Base-by-base conservation (phyloP, 2,329 filamentous ascomycete species). In the Aspergillus piperis region DNA sequence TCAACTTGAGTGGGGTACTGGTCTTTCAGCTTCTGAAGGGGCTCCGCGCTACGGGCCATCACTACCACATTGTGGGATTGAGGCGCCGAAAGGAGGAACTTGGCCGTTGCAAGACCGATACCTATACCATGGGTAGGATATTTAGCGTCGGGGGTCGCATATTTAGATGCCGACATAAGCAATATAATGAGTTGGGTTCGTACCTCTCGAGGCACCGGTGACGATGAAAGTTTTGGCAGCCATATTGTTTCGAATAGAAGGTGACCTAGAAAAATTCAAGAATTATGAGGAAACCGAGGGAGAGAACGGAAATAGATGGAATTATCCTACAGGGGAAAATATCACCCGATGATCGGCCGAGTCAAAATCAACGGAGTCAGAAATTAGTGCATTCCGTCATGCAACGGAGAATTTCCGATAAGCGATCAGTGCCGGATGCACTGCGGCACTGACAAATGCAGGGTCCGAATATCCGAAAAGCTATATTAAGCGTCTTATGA, bases 201-300 rank as follows among this genome's bases (percentile, higher is more conserved):
- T 68, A 83, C 86, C 86, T 77, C 85, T 79, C 2, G 86, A 88
- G 60, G 87, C 87, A 58, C 87, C 87, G 1, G 87, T 89, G 25
- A 92, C 80, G 61, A 92, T 87, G 70, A 92, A 85, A 17, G 85
- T 87, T 72, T 91, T 90, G 7, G 83, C 74, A 15, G 79, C 54
- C 78, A 84, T 82, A 32, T 23, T 49, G 3, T 13, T 48, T 61
- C 0, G 0, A n/a, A 27, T 5, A 8, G 44, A 21, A 5, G n/a
- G 39, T 42, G 44, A 11, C 2, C 7, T 54, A 30, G 27, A 7
- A 25, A 38, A 21, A 36, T 25, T 25, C 23, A 7, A 25, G 23
- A 23, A 25, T 42, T 19, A 17, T 42, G 7, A n/a, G 39, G 7
- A 42, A 19, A 2, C 3, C 1, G 39, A 36, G 15, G n/a, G 3